Conservation (phyloP, 2,329 filamentous ascomycete genomes). For the Ophiocordyceps robertsii region DNA sequence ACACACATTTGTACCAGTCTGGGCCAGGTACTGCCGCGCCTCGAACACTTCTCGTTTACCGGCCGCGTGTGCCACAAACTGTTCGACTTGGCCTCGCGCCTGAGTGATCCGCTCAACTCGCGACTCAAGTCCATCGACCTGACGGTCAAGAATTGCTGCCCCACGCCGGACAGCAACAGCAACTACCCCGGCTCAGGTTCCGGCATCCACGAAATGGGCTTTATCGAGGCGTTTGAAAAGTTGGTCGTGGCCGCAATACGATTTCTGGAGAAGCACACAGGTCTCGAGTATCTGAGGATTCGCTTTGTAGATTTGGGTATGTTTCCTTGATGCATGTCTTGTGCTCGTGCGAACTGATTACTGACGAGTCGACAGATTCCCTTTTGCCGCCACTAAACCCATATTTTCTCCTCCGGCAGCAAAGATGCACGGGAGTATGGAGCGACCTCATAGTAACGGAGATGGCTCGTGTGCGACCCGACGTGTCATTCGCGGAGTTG, state of each 20-base stretch:
- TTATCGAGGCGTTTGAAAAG: slow-evolving; percentile 58
- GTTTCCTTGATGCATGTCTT: slow-evolving; percentile 6
- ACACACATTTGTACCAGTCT: slow-evolving; percentile 54
- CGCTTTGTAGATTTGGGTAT: slow-evolving; percentile 60
- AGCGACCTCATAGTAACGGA: slow-evolving; percentile 51
- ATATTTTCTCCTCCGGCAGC: slow-evolving; percentile 51
- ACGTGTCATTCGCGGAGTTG: slow-evolving; percentile 45
- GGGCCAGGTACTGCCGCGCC: slow-evolving; percentile 42
- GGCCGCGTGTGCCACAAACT: slow-evolving; percentile 58
- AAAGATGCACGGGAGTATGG: slow-evolving; percentile 57
- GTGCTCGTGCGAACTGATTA: neutral
- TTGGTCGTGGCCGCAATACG: slow-evolving; percentile 51
- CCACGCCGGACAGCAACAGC: slow-evolving; percentile 33
- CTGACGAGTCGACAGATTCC: slow-evolving; percentile 38
- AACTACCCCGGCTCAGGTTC: slow-evolving; percentile 51
- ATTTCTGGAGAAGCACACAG: slow-evolving; percentile 42
- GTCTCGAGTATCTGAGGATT: slow-evolving; percentile 53
- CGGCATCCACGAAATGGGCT: slow-evolving; percentile 58
- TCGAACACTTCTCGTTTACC: slow-evolving; percentile 60
- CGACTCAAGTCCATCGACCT: slow-evolving; percentile 54
- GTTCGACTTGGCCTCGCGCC: slow-evolving; percentile 44
- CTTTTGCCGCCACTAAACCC: slow-evolving; percentile 58
- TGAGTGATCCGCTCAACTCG: slow-evolving; percentile 32
- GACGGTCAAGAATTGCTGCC: slow-evolving; percentile 63
- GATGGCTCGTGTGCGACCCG: slow-evolving; percentile 44